A percentile compares a stretch with the other conserved stretches of the same genome.
phyloP scores from a whole-genome alignment of 306 rosid species.

The Carpinus viminea region DNA sequence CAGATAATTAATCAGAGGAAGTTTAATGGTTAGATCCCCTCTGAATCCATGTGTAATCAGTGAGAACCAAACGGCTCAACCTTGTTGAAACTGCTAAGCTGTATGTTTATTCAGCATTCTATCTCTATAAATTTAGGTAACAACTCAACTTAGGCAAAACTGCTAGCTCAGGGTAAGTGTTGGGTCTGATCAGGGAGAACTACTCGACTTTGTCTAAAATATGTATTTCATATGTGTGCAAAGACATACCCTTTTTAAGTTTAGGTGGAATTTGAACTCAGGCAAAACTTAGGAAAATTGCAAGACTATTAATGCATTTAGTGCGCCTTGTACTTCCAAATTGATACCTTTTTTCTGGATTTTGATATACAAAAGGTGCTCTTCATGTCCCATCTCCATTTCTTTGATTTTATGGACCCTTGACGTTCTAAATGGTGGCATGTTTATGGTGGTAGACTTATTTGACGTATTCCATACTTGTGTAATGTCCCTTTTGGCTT shows the following conservation, averaged over 20 bases:
- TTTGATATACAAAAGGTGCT: not conserved
- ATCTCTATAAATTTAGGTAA: not conserved
- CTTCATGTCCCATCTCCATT: not conserved
- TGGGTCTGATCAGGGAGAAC: not conserved
- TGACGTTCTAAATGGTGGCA: not conserved
- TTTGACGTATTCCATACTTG: not conserved
- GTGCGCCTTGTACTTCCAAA: not conserved
- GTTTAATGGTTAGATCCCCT: not conserved
- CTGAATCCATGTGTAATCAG: not conserved
- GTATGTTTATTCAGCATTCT: not conserved
- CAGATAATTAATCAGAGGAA: not conserved
- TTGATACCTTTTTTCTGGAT: not conserved
- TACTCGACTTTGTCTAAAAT: not conserved
- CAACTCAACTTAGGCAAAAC: not conserved
- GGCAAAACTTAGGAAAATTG: not conserved
- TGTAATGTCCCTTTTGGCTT: not conserved
- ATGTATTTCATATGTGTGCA: not conserved
- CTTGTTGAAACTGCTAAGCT: not conserved
- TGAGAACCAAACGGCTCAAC: not conserved
- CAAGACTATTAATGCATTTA: not conserved
- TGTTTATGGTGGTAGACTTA: not conserved
- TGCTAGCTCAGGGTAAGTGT: not conserved
- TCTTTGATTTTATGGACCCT: not conserved
- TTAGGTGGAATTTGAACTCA: not conserved
- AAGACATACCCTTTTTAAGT: not conserved